Percentiles rank a stretch among this genome's conserved stretches.
These are phyloP conservation scores for Myrmaecium sp. DNA, from an alignment of 2,329 filamentous ascomycete genomes.

Conservation along the genomic window DNA sequence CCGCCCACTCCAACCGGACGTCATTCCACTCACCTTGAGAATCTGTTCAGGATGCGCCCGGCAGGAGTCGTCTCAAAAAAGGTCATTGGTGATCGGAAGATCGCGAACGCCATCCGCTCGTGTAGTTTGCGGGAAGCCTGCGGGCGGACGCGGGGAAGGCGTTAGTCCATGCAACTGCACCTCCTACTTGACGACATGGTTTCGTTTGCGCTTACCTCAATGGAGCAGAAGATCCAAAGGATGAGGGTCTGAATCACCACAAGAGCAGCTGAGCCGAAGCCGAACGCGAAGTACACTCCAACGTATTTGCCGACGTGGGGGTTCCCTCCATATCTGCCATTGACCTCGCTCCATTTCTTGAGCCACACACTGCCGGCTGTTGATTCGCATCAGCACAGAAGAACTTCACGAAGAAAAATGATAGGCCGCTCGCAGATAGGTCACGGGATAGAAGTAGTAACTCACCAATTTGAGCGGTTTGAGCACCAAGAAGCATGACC, in stretches of 20 bases:
- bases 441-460: slow-evolving; percentile 7
- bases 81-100: slow-evolving; percentile 94
- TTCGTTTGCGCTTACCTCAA: slow-evolving; percentile 60
- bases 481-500: slow-evolving; percentile 57
- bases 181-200: not conserved
- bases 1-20: too few species aligned
- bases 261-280: slow-evolving; percentile 66
- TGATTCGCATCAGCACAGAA: slow-evolving; percentile 2
- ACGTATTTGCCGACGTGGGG: slow-evolving; percentile 74
- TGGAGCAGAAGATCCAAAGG: slow-evolving; percentile 98
- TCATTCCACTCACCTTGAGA: slow-evolving; percentile 57
- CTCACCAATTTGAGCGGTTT: slow-evolving; percentile 64
- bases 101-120: slow-evolving; percentile 91
- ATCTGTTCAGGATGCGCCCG: slow-evolving; percentile 90
- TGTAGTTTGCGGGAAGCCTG: slow-evolving; percentile 89
- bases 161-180: not conserved
- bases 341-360: slow-evolving; percentile 77
- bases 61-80: slow-evolving; percentile 97
- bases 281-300: slow-evolving; percentile 89
- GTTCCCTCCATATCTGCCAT: slow-evolving; percentile 51
- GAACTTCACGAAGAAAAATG: slow-evolving; percentile 5
- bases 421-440: slow-evolving; percentile 4
- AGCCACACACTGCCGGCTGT: slow-evolving; percentile 75
- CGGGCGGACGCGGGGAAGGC: slow-evolving; percentile 10
- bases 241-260: slow-evolving; percentile 88